A percentile compares a stretch with the other conserved stretches of the same genome.
phyloP scores from a whole-genome alignment of 805 yeast genomes.

The Henningerozyma blattae region DNA sequence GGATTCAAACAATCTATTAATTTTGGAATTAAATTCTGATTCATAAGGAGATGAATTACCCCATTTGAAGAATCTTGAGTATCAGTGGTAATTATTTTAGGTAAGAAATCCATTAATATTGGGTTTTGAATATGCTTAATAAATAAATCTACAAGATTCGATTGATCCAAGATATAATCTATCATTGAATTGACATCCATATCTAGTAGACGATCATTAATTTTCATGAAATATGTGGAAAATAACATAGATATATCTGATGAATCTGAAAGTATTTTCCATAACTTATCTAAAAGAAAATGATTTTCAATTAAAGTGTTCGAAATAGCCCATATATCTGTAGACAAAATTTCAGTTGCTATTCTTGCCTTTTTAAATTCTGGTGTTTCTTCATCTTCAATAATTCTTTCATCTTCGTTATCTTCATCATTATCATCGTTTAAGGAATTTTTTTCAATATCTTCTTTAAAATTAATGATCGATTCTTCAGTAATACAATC shows the following conservation, averaged over 20 bases:
- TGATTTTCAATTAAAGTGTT: slow-evolving; percentile 77
- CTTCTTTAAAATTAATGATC: slow-evolving; percentile 11
- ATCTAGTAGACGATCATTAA: slow-evolving; percentile 79
- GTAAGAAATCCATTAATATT: slow-evolving; percentile 82
- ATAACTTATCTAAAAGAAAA: slow-evolving; percentile 51
- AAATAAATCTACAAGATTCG: slow-evolving; percentile 63
- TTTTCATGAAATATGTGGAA: slow-evolving; percentile 82
- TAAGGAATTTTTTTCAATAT: background rate
- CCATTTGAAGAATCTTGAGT: slow-evolving; percentile 85
- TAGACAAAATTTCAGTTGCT: slow-evolving; percentile 79
- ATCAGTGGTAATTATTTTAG: slow-evolving; percentile 85
- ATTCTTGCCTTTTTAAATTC: slow-evolving; percentile 42
- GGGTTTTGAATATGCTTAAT: slow-evolving; percentile 83
- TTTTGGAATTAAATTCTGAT: slow-evolving; percentile 62
- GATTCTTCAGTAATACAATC: slow-evolving; percentile 44
- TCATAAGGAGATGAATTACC: slow-evolving; percentile 60
- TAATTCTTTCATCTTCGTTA: background rate
- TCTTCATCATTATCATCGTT: background rate
- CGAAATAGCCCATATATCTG: slow-evolving; percentile 88
- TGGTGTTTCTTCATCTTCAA: slow-evolving; percentile 12
- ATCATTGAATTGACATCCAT: slow-evolving; percentile 76
- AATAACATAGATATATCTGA: slow-evolving; percentile 59
- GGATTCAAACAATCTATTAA: slow-evolving; percentile 57
- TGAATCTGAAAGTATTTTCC: slow-evolving; percentile 65
- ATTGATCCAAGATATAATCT: slow-evolving; percentile 52